These are phyloP conservation scores for Selaginella tamariscina DNA, from an alignment of 75 land plant species.

Conservation along the genomic window DNA sequence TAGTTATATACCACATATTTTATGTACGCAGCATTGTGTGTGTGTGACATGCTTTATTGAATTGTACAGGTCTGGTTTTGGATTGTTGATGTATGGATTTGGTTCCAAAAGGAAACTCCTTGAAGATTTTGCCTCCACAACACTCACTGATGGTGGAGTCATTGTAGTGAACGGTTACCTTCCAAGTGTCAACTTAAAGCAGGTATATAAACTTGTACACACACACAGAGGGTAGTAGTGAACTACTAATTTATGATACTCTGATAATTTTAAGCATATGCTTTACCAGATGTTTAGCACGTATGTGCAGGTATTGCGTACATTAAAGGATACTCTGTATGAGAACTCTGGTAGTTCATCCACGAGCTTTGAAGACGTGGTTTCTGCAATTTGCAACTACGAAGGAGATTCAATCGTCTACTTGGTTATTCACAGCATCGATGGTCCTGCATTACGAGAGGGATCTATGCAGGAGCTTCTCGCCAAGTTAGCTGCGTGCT, in stretches of 20 bases:
- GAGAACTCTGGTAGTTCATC: slow-evolving; percentile 6
- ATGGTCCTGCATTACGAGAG: slow-evolving; percentile 89
- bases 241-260: no score
- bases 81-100: slow-evolving; percentile 96
- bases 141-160: slow-evolving; percentile 60
- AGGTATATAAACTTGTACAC: slow-evolving; percentile 31
- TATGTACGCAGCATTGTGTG: background rate
- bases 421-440: slow-evolving; percentile 78
- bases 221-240: background rate
- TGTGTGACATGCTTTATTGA: background rate
- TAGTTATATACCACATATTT: background rate
- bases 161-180: slow-evolving; percentile 96
- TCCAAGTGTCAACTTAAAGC: slow-evolving; percentile 70
- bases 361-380: slow-evolving; percentile 58
- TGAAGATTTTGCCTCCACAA: slow-evolving; percentile 83
- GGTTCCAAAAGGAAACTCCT: slow-evolving; percentile 83
- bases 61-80: slow-evolving; percentile 74
- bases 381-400: slow-evolving; percentile 36
- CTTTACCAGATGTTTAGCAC: background rate
- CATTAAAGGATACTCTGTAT: background rate
- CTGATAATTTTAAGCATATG: background rate
- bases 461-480: slow-evolving; percentile 61
- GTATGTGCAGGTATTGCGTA: background rate
- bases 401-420: slow-evolving; percentile 41
- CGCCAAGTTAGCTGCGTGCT: slow-evolving; percentile 62